A percentile compares a stretch with the other conserved stretches of the same genome.
Conservation (phyloP, 73 alveolate species). For the Uronychia setigera region DNA sequence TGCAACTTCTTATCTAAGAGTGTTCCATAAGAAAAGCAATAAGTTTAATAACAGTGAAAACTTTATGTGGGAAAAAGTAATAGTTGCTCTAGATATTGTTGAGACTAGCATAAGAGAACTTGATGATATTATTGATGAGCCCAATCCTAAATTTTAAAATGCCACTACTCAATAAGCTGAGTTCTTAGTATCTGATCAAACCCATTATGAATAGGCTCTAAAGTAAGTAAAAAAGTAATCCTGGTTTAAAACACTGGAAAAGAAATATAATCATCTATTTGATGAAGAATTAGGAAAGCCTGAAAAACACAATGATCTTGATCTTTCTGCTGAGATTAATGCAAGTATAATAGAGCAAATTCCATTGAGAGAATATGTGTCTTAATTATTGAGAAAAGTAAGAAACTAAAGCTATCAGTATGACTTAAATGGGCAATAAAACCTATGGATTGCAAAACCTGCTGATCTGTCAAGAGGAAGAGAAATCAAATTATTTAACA, state of each 20-base stretch:
- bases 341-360: not conserved
- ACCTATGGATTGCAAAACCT: slow-evolving; percentile 97
- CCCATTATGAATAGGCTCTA: not conserved
- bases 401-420: slow-evolving; percentile 64
- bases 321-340: not conserved
- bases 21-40: no score
- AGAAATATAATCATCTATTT: not conserved
- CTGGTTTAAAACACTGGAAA: not conserved
- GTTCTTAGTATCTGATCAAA: not conserved
- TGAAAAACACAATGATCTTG: not conserved
- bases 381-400: not conserved
- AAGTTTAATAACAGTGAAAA: no score
- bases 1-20: no score
- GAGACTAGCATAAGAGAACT: no score
- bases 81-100: no score
- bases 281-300: not conserved
- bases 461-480: slow-evolving; percentile 97
- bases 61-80: no score
- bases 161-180: not conserved
- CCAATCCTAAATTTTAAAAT: not conserved
- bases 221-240: not conserved
- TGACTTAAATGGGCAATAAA: slow-evolving; percentile 86
- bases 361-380: not conserved
- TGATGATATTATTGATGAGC: not conserved
- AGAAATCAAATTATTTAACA: slow-evolving; percentile 62